Evolutionary conservation across 306 rosid species (phyloP).

Genomic region (Gastrolobium villosum): DNA sequence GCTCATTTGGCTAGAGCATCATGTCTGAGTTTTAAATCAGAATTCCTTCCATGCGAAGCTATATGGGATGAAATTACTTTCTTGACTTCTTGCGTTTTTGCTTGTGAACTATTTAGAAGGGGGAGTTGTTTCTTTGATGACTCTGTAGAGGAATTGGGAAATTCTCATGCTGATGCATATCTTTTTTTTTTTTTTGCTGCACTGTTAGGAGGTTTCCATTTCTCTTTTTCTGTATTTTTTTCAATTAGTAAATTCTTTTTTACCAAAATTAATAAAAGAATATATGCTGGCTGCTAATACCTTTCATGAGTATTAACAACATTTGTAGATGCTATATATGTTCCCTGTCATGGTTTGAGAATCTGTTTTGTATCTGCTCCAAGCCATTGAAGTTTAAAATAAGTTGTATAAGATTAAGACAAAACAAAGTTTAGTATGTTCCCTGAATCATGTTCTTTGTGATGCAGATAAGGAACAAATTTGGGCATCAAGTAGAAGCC

Average conservation of each 20-base stretch:
- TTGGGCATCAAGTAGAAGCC: slow-evolving; percentile 92
- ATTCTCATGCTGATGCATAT: background rate
- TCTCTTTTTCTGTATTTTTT: slow-evolving; percentile 12
- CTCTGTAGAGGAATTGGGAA: background rate
- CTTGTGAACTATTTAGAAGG: background rate
- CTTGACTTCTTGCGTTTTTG: slow-evolving; percentile 14
- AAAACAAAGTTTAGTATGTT: slow-evolving; percentile 31
- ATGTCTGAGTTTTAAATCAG: slow-evolving; percentile 18
- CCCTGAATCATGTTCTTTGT: slow-evolving; percentile 29
- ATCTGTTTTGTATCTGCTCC: slow-evolving; percentile 36
- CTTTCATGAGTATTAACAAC: slow-evolving; percentile 6
- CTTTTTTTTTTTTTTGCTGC: background rate
- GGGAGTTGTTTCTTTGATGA: slow-evolving; percentile 13
- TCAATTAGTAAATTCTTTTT: background rate
- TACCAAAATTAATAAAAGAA: slow-evolving; percentile 20
- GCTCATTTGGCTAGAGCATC: slow-evolving; percentile 31
- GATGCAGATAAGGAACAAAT: slow-evolving; percentile 75
- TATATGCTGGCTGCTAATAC: slow-evolving; percentile 14
- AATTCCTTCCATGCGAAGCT: background rate
- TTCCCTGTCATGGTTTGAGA: slow-evolving; percentile 8
- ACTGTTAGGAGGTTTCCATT: background rate
- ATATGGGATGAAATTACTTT: background rate
- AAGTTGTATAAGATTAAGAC: slow-evolving; percentile 23
- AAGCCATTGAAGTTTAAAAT: slow-evolving; percentile 5
- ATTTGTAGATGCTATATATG: slow-evolving; percentile 14